Base-by-base conservation (phyloP, 441 rosid species). In the Brassica hybrid region DNA sequence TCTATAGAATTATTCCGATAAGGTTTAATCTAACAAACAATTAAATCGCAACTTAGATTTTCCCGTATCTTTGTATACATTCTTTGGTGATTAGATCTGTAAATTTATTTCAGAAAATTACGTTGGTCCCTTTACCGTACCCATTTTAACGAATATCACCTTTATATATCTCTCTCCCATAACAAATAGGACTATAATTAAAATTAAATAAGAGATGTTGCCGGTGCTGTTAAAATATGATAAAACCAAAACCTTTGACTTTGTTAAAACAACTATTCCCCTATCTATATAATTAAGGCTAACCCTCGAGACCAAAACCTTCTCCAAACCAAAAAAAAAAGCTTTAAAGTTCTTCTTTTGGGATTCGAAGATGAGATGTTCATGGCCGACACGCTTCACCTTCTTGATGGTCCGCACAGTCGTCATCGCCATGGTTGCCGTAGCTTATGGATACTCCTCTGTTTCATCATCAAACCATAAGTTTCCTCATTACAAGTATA, bases 401-500 rank as follows among this genome's bases (percentile, higher is more conserved):
- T 5, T 65, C 10, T 23, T 71, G 19, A 27, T 75, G 68, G 69
- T 58, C 10, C 18, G 75, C 65, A 75, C 76, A 1, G 30, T 75
- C 27, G 16, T 75, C 30, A 52, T 75, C 43, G 30, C 79, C 73
- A 74, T 74, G 75, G 21, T 79, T 41, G 82, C 79, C 19, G 69
- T 75, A 14, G 83, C 76, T 0, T 80, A 75, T 75, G 82, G 79
- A 16, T 70, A 66, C 25, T 79, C 77, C 0, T 76, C 80, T 54
- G 75, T 34, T 19, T 27, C 82, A 1, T 64, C 83, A 23, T 30
- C 76, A 75, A 59, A 48, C 18, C 79, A 80, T 80, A 80, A 75
- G 72, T 80, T 80, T 19, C 83, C 83, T 45, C 83, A 80, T 70
- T 80, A 80, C 79, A 80, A 80, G 14, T 80, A 75, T 69, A 80